phyloP scores from a whole-genome alignment of 2,329 filamentous ascomycete genomes.

The Magnaporthiopsis poae region DNA sequence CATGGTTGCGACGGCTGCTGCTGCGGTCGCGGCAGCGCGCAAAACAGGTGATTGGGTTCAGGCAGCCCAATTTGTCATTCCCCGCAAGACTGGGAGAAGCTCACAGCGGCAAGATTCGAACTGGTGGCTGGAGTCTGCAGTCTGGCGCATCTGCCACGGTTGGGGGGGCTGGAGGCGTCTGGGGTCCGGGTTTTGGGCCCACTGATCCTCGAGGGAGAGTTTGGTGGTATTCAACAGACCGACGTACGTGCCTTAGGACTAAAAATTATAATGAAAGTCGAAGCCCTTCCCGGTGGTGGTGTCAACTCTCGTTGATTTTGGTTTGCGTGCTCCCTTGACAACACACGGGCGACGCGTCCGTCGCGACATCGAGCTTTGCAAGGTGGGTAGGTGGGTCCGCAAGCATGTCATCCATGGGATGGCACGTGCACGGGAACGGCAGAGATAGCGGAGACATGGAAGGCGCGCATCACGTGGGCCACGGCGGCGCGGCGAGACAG shows the following conservation, averaged over 20 bases:
- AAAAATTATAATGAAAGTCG: too few relatives aligned
- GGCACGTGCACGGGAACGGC: not conserved
- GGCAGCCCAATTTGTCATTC: not conserved
- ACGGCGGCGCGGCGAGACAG: not conserved
- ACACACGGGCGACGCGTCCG: not conserved
- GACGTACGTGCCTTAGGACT: too few relatives aligned
- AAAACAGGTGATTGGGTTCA: not conserved
- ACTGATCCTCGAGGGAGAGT: too few relatives aligned
- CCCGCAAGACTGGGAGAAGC: not conserved
- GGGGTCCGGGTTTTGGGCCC: too few relatives aligned
- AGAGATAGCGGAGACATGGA: not conserved
- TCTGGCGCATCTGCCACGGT: slow-evolving; percentile 3
- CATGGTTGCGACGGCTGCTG: slow-evolving; percentile 46
- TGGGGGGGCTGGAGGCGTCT: not conserved
- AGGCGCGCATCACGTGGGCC: not conserved
- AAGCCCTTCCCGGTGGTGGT: too few relatives aligned
- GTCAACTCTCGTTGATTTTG: too few relatives aligned
- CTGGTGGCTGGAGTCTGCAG: not conserved
- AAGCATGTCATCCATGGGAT: not conserved
- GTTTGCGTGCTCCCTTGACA: too few relatives aligned
- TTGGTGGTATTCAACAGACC: too few relatives aligned
- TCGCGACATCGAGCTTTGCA: not conserved
- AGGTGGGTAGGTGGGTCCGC: too few relatives aligned
- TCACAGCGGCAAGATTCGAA: not conserved
- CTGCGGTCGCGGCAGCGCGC: slow-evolving; percentile 20